phyloP scores from a whole-genome alignment of 139 green algal genomes.

The Closterium sp. region DNA sequence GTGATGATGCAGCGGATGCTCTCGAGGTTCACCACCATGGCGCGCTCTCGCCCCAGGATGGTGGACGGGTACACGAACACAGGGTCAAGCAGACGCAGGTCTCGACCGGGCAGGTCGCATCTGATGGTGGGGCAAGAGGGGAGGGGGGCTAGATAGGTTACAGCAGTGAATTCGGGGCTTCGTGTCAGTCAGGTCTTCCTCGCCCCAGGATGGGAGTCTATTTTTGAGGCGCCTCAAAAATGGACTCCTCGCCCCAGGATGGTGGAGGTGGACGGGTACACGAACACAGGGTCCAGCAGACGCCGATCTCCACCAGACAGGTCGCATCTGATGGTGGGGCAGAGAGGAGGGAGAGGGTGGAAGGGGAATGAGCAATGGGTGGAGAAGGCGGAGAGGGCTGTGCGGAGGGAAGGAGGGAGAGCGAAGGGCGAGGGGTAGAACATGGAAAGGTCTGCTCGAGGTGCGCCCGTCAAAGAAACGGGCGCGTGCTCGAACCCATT shows the following conservation, averaged over 20 bases:
- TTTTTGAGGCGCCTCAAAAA: too few relatives aligned
- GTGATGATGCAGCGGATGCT: constrained; percentile 46
- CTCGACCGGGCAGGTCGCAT: constrained; percentile 37
- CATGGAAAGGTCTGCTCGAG: too few relatives aligned
- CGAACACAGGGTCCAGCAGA: constrained; percentile 42
- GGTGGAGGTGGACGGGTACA: constrained; percentile 46
- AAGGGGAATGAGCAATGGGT: too few relatives aligned
- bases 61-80: constrained; percentile 50
- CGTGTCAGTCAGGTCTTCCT: not conserved
- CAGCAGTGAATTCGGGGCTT: not conserved
- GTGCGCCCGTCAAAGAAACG: too few relatives aligned
- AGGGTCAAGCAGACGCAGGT: constrained; percentile 41
- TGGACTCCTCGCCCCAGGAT: constrained; percentile 21
- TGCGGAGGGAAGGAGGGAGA: not conserved
- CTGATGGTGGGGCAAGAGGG: not conserved
- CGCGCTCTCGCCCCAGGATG: constrained; percentile 43
- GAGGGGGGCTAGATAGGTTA: not conserved
- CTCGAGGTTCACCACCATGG: constrained; percentile 51
- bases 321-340: constrained; percentile 10
- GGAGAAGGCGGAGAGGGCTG: too few relatives aligned
- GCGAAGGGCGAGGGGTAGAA: too few relatives aligned
- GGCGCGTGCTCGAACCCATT: too few relatives aligned
- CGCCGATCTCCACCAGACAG: constrained; percentile 33
- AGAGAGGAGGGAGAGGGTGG: not conserved
- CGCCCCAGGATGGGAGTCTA: constrained; percentile 4